phyloP scores from a whole-genome alignment of 2,329 filamentous ascomycete genomes.

The Stachybotrys chlorohalonatus region DNA sequence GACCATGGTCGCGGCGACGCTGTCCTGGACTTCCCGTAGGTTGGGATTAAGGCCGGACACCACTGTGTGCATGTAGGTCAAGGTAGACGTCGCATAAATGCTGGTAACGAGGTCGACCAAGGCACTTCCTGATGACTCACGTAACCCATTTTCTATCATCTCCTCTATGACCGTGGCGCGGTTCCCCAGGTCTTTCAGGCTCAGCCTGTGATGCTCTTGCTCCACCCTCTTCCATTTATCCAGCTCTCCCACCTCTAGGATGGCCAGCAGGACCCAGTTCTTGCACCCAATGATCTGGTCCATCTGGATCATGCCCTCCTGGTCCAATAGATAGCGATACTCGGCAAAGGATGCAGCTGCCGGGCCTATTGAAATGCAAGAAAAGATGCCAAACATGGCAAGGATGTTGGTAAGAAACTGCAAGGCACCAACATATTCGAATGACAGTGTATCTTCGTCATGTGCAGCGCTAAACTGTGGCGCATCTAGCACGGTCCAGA shows the following conservation, averaged over 20 bases:
- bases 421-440: slow-evolving; percentile 1
- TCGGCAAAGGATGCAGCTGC: not conserved
- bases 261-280: slow-evolving; percentile 2
- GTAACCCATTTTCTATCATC: not conserved
- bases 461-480: not conserved
- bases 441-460: slow-evolving; percentile 1
- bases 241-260: slow-evolving; percentile 1
- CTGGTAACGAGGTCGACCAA: slow-evolving; percentile 1
- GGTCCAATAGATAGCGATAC: slow-evolving; percentile 1
- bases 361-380: slow-evolving; percentile 1
- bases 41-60: slow-evolving; percentile 2
- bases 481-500: slow-evolving; percentile 1
- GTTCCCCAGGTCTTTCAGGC: not conserved
- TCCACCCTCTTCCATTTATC: slow-evolving; percentile 2
- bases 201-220: not conserved
- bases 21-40: slow-evolving; percentile 1
- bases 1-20: slow-evolving; percentile 1
- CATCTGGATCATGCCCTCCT: slow-evolving; percentile 2
- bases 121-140: not conserved
- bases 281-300: slow-evolving; percentile 2
- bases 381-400: slow-evolving; percentile 1
- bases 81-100: slow-evolving; percentile 1
- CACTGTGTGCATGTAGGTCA: slow-evolving; percentile 2
- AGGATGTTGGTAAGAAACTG: slow-evolving; percentile 2
- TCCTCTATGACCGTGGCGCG: slow-evolving; percentile 1